Conservation (phyloP, 139 green algal species). For the Spirogloea muscicola region DNA sequence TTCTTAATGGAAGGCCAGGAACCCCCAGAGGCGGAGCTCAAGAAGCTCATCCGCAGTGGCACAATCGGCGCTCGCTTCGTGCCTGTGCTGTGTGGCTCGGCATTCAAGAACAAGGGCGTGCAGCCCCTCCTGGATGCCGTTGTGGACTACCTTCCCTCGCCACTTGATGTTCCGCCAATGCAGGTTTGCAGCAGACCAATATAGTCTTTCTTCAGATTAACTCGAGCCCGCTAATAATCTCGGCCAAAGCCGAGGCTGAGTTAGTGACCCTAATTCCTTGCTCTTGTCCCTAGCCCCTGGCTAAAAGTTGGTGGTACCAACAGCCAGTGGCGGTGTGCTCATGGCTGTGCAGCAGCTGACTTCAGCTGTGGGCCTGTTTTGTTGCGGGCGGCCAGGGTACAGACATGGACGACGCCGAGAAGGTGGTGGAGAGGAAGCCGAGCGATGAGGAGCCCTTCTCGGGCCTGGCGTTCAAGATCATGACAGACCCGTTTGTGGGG, state of each 20-base stretch:
- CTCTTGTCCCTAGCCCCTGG: too few relatives aligned
- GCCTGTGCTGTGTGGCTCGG: conserved; percentile 88
- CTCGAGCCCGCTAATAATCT: too few relatives aligned
- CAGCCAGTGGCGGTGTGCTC: too few relatives aligned
- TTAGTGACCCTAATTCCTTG: too few relatives aligned
- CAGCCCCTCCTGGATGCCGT: conserved; percentile 93
- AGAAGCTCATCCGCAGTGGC: conserved; percentile 87
- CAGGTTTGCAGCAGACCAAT: too few relatives aligned
- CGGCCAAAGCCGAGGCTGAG: too few relatives aligned
- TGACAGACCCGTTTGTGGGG: conserved; percentile 89
- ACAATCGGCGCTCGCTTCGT: conserved; percentile 79
- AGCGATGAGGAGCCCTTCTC: conserved; percentile 84
- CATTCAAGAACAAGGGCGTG: conserved; percentile 99
- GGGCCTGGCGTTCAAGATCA: conserved; percentile 98
- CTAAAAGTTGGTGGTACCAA: too few relatives aligned
- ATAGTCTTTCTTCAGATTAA: too few relatives aligned
- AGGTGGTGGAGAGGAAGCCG: conserved; percentile 66
- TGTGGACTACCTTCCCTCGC: conserved; percentile 90
- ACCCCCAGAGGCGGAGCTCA: conserved; percentile 76
- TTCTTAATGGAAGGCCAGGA: conserved; percentile 83
- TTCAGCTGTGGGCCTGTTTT: too few relatives aligned
- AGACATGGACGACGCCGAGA: conserved; percentile 63
- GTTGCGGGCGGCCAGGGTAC: too few relatives aligned
- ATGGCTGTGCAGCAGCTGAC: too few relatives aligned
- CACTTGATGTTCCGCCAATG: conserved; percentile 68